A percentile compares a stretch with the other conserved stretches of the same genome.
These are phyloP conservation scores for Lasiosphaeria miniovina DNA, from an alignment of 495 filamentous ascomycete genomes.

Conservation along the genomic window DNA sequence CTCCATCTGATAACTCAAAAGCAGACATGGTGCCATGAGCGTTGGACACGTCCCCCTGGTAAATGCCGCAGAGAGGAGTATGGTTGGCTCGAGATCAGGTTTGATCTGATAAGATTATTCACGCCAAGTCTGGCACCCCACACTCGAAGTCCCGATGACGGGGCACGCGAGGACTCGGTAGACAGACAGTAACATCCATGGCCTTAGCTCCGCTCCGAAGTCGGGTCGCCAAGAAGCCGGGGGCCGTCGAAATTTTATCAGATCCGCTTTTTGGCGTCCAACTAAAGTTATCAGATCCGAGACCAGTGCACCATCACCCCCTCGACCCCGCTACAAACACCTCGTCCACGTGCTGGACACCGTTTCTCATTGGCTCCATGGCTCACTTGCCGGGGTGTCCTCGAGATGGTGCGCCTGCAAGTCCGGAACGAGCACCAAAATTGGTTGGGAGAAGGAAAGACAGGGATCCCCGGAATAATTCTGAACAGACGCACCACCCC, in stretches of 20 bases:
- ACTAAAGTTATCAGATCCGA: slow-evolving; percentile 53
- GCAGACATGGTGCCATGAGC: slow-evolving; percentile 14
- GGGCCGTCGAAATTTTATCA: slow-evolving; percentile 34
- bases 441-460: not conserved
- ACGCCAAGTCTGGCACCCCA: slow-evolving; percentile 22
- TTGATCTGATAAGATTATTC: slow-evolving; percentile 46
- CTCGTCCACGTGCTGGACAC: not conserved
- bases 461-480: not conserved
- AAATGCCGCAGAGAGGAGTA: slow-evolving; percentile 28
- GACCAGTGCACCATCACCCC: slow-evolving; percentile 25
- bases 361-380: slow-evolving; percentile 20
- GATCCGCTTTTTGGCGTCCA: slow-evolving; percentile 35
- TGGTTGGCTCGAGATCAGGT: not conserved
- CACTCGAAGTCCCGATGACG: not conserved
- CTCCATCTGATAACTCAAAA: slow-evolving; percentile 37
- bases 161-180: not conserved
- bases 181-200: too few relatives aligned
- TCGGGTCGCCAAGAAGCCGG: slow-evolving; percentile 24
- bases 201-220: slow-evolving; percentile 22
- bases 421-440: not conserved
- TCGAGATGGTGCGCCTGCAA: not conserved
- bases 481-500: too few relatives aligned
- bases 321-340: slow-evolving; percentile 2
- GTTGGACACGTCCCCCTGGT: slow-evolving; percentile 8
- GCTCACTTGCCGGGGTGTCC: not conserved